Percentiles rank a stretch among this genome's conserved stretches.
phyloP scores from a whole-genome alignment of 192 early-diverging fungal genomes.

The Chytriomyces confervae region DNA sequence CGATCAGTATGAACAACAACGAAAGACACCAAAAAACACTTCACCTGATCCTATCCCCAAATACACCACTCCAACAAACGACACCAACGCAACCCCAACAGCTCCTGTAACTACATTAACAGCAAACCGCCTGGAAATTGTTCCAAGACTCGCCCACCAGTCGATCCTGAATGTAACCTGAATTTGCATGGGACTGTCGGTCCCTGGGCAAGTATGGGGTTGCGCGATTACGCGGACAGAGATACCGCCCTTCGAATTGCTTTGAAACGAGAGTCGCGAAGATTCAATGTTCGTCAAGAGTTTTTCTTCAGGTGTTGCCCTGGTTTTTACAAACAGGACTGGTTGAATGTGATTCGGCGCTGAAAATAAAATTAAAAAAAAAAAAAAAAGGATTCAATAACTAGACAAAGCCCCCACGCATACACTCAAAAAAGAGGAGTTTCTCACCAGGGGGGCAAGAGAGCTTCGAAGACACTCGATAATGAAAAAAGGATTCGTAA shows the following conservation, averaged over 20 bases:
- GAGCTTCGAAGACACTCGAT: not conserved
- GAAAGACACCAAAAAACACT: not conserved
- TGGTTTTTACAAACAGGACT: not conserved
- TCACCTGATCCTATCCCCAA: not conserved
- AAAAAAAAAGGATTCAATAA: not conserved
- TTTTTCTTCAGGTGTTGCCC: constrained; percentile 11
- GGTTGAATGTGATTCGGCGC: not conserved
- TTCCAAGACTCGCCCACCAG: constrained; percentile 10
- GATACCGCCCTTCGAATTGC: not conserved
- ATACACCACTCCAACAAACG: not conserved
- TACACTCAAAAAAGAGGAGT: not conserved
- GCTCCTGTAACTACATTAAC: not conserved
- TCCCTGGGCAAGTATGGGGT: not conserved
- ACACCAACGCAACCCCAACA: constrained; percentile 5
- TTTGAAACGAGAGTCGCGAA: not conserved
- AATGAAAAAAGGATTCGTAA: not conserved
- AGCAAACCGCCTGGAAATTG: constrained; percentile 3
- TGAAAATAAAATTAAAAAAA: not conserved
- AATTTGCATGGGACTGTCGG: not conserved
- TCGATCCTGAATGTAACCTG: not conserved
- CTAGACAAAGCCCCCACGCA: not conserved
- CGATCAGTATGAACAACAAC: not conserved
- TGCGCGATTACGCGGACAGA: not conserved
- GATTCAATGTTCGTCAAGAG: not conserved
- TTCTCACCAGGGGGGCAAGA: not conserved